Evolutionary conservation across 2,329 filamentous ascomycete species (phyloP).

Genomic region (Polytolypa hystricis): DNA sequence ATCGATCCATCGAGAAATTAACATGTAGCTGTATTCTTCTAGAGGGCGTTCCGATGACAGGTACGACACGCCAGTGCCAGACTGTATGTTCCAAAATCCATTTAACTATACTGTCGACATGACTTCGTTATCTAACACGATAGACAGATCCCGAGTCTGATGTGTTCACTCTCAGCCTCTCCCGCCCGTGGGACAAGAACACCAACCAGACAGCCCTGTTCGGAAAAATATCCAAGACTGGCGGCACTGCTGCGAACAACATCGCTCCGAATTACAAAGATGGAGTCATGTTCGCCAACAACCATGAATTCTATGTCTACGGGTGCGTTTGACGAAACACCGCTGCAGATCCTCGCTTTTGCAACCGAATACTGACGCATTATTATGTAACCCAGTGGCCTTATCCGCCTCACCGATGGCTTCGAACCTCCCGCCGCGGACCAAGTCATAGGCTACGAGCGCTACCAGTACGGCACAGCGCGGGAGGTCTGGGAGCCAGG

Average conservation of each 20-base stretch:
- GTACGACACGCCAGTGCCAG: too few relatives aligned
- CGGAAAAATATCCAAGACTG: slow-evolving; percentile 38
- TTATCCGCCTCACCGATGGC: slow-evolving; percentile 27
- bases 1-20: too few relatives aligned
- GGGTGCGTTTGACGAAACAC: slow-evolving; percentile 32
- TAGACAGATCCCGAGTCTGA: slow-evolving; percentile 44
- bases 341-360: too few relatives aligned
- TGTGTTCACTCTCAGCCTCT: slow-evolving; percentile 50
- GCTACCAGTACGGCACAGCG: slow-evolving; percentile 41
- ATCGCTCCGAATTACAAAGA: slow-evolving; percentile 48
- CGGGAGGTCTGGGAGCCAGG: slow-evolving; percentile 34
- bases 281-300: slow-evolving; percentile 55
- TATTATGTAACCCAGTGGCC: too few relatives aligned
- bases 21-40: background rate
- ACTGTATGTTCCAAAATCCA: background rate
- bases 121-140: background rate
- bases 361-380: too few relatives aligned
- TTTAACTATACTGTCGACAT: too few relatives aligned
- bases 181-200: slow-evolving; percentile 41
- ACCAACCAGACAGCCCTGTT: slow-evolving; percentile 47
- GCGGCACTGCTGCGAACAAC: slow-evolving; percentile 38
- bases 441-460: slow-evolving; percentile 41
- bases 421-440: slow-evolving; percentile 33
- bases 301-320: slow-evolving; percentile 53
- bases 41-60: slow-evolving; percentile 37